Evolutionary conservation across 2,329 filamentous ascomycete genomes (phyloP).

Genomic region (Stemphylium vesicarium): DNA sequence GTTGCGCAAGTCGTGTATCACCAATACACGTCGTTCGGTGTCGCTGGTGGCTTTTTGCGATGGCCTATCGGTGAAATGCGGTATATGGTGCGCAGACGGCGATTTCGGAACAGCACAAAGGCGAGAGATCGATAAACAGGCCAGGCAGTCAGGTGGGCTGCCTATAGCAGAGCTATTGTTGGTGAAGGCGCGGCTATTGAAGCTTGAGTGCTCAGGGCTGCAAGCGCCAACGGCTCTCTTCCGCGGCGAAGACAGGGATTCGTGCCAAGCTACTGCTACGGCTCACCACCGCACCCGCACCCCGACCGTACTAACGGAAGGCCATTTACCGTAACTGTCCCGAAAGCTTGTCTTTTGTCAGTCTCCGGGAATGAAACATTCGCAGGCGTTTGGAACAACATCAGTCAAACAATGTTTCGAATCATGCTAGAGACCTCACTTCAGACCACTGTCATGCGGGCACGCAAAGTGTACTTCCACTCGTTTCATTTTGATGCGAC

Average conservation of each 20-base stretch:
- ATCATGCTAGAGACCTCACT: neutral
- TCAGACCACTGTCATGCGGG: neutral
- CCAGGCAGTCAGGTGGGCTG: neutral
- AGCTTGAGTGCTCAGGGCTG: conserved; percentile 7
- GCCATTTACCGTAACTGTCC: neutral
- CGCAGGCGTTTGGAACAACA: neutral
- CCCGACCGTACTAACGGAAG: neutral
- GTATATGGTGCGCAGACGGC: neutral
- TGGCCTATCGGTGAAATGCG: neutral
- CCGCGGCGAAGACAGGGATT: conserved; percentile 24
- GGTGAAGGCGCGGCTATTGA: conserved; percentile 9
- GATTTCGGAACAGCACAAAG: neutral
- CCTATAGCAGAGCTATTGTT: conserved; percentile 5
- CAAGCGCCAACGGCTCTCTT: conserved; percentile 21
- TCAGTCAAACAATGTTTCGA: neutral
- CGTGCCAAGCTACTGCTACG: conserved; percentile 11
- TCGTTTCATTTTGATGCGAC: conserved; percentile 1
- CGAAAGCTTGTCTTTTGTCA: conserved; percentile 1
- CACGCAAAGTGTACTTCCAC: neutral
- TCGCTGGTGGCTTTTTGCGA: neutral
- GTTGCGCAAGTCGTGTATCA: conserved; percentile 1
- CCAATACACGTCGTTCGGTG: neutral
- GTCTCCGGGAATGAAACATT: neutral
- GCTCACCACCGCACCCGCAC: neutral
- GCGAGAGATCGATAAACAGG: neutral